These are phyloP conservation scores for Komagataella pastoris DNA, from an alignment of 805 yeast genomes.

Conservation along the genomic window DNA sequence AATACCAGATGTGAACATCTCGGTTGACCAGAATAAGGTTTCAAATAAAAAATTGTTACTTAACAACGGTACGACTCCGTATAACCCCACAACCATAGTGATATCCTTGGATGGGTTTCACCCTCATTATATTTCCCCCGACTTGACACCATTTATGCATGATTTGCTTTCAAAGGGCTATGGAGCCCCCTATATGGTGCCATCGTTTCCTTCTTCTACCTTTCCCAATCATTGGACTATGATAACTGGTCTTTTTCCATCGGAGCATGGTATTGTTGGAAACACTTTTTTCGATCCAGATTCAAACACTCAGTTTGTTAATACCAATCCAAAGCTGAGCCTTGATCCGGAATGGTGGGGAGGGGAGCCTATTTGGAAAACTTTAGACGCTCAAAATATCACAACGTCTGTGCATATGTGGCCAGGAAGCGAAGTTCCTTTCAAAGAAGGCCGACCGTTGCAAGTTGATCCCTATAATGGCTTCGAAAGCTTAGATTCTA, in stretches of 20 bases:
- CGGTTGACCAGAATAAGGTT: not conserved
- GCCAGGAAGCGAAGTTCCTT: slow-evolving; percentile 83
- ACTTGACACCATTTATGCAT: slow-evolving; percentile 61
- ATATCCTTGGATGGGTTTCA: slow-evolving; percentile 85
- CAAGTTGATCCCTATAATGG: slow-evolving; percentile 54
- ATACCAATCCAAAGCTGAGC: slow-evolving; percentile 41
- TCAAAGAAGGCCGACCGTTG: slow-evolving; percentile 28
- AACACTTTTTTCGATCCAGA: slow-evolving; percentile 64
- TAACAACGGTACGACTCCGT: slow-evolving; percentile 53
- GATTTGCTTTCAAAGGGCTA: slow-evolving; percentile 34
- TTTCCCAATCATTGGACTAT: slow-evolving; percentile 90
- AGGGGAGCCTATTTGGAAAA: slow-evolving; percentile 83
- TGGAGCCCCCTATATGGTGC: slow-evolving; percentile 74
- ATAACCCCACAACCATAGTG: slow-evolving; percentile 68
- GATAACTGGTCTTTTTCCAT: slow-evolving; percentile 76
- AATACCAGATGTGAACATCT: not conserved
- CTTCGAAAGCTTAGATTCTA: slow-evolving; percentile 42
- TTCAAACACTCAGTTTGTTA: slow-evolving; percentile 41
- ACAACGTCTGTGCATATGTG: slow-evolving; percentile 83
- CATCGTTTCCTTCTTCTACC: slow-evolving; percentile 81
- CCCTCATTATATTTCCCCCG: slow-evolving; percentile 65
- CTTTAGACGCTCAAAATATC: slow-evolving; percentile 51
- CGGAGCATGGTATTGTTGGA: slow-evolving; percentile 79
- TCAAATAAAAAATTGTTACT: slow-evolving; percentile 11
- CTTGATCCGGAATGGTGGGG: slow-evolving; percentile 65